A percentile compares a stretch with the other conserved stretches of the same genome.
Conservation (phyloP, 2,329 filamentous ascomycete species). For the Daldinia sp. region DNA sequence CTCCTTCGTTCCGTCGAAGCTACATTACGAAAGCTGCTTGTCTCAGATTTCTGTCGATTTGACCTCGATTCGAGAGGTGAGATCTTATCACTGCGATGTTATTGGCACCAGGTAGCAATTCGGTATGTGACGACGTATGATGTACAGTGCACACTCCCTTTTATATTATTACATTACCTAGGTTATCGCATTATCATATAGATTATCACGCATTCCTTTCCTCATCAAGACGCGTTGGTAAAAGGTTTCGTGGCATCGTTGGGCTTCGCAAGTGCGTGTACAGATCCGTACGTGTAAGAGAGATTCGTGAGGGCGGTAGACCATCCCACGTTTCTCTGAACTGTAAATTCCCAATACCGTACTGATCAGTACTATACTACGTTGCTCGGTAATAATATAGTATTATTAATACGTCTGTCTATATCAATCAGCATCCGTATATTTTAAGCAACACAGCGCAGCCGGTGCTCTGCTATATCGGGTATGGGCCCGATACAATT, state of each 20-base stretch:
- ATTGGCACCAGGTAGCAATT: conserved; percentile 23
- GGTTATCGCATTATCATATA: conserved; percentile 14
- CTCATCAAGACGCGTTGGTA: not conserved
- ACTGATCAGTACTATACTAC: conserved; percentile 13
- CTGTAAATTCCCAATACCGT: not conserved
- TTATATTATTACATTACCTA: conserved; percentile 2
- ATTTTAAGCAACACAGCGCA: conserved; percentile 2
- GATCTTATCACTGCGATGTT: conserved; percentile 27
- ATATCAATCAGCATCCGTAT: conserved; percentile 2
- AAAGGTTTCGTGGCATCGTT: conserved; percentile 21
- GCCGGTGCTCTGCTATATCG: conserved; percentile 13
- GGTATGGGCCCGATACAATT: conserved; percentile 24
- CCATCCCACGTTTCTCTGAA: conserved; percentile 20
- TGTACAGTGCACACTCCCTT: not conserved
- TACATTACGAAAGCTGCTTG: conserved; percentile 30
- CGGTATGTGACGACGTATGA: conserved; percentile 1
- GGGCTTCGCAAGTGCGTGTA: conserved; percentile 5
- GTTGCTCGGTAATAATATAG: not conserved
- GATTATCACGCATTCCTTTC: conserved; percentile 16
- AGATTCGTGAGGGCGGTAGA: conserved; percentile 20
- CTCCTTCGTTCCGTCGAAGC: conserved; percentile 24
- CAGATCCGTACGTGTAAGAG: not conserved
- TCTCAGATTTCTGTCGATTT: conserved; percentile 29
- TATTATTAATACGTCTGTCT: not conserved
- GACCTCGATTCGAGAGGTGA: conserved; percentile 17